phyloP scores from a whole-genome alignment of 371 early-diverging fungal genomes.

The Lichtheimia corymbifera region DNA sequence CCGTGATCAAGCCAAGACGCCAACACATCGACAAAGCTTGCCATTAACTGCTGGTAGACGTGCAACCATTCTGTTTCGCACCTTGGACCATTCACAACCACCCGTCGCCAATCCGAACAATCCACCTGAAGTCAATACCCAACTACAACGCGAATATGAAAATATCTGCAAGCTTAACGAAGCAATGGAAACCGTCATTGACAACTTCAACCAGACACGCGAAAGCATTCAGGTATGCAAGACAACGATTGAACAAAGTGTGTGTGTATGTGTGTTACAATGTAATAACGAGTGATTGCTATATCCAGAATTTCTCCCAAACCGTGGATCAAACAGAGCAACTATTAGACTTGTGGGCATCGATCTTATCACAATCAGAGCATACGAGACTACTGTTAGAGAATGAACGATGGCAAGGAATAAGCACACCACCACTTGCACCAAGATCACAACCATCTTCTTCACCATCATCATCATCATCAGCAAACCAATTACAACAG shows the following conservation, averaged over 20 bases:
- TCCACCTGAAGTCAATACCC: conserved; percentile 29
- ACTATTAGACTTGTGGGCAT: conserved; percentile 39
- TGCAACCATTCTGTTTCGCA: conserved; percentile 21
- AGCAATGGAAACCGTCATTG: conserved; percentile 21
- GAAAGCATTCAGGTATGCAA: conserved; percentile 20
- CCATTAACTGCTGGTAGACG: conserved; percentile 17
- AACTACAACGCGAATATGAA: conserved; percentile 30
- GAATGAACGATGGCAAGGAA: conserved; percentile 27
- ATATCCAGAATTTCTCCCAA: conserved; percentile 23
- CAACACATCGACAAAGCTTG: conserved; percentile 17
- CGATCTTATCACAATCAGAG: conserved; percentile 34
- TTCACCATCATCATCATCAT: background rate
- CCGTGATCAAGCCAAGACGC: conserved; percentile 4
- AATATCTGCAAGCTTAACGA: conserved; percentile 28
- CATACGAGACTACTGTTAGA: conserved; percentile 37
- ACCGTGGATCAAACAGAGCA: conserved; percentile 39
- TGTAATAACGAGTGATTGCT: background rate
- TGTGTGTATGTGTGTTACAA: background rate
- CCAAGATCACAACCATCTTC: background rate
- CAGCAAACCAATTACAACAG: background rate
- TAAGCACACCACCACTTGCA: background rate
- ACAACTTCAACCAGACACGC: conserved; percentile 23
- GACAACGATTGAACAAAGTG: too few relatives aligned
- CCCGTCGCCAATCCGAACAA: conserved; percentile 35
- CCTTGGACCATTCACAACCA: conserved; percentile 16